phyloP scores from a whole-genome alignment of 306 rosid species.

The Sicyos edulis region DNA sequence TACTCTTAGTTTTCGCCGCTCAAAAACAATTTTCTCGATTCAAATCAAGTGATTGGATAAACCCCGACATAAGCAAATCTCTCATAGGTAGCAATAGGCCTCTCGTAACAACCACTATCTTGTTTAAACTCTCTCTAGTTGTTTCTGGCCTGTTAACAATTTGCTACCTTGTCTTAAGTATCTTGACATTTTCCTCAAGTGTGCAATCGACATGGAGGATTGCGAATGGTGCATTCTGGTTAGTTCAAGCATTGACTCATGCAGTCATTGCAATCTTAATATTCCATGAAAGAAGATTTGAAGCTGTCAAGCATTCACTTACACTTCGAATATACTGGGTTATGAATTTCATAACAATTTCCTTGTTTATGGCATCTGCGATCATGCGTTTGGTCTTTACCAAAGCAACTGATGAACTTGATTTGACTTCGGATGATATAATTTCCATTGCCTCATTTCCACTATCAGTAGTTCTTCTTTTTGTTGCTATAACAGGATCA shows the following conservation, averaged over 20 bases:
- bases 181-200: slow-evolving; percentile 33
- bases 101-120: slow-evolving; percentile 30
- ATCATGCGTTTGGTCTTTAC: slow-evolving; percentile 45
- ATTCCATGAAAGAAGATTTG: slow-evolving; percentile 55
- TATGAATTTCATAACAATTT: slow-evolving; percentile 31
- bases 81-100: slow-evolving; percentile 32
- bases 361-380: slow-evolving; percentile 58
- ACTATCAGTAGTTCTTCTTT: slow-evolving; percentile 42
- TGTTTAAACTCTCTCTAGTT: slow-evolving; percentile 54
- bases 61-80: slow-evolving; percentile 48
- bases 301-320: slow-evolving; percentile 57
- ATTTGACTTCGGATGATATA: slow-evolving; percentile 51
- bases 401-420: slow-evolving; percentile 23
- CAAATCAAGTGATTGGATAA: slow-evolving; percentile 27
- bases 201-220: slow-evolving; percentile 40
- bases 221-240: slow-evolving; percentile 59
- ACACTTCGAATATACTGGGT: slow-evolving; percentile 72
- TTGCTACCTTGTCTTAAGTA: slow-evolving; percentile 38
- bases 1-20: slow-evolving; percentile 40
- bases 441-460: slow-evolving; percentile 55
- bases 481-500: slow-evolving; percentile 52
- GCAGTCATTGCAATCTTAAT: slow-evolving; percentile 44
- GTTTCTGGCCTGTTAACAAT: slow-evolving; percentile 41
- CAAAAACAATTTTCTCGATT: slow-evolving; percentile 45
- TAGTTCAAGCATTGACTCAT: slow-evolving; percentile 60